phyloP scores from a whole-genome alignment of 139 green algal species.

The Chlorella vulgaris region DNA sequence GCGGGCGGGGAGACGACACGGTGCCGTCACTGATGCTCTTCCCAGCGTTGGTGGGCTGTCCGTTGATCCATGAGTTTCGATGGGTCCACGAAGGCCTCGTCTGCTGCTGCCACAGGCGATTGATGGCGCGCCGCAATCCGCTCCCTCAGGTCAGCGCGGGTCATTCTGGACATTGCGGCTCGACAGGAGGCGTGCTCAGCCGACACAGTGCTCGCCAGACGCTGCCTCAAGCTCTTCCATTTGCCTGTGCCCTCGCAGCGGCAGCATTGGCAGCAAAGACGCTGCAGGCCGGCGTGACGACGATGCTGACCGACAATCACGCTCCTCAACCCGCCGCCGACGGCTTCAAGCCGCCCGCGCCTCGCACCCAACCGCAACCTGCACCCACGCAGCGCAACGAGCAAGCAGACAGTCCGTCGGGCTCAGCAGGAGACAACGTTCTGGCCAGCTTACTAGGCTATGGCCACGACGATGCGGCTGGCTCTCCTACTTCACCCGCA shows the following conservation, averaged over 20 bases:
- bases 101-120: neutral
- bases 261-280: neutral
- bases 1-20: too few species aligned
- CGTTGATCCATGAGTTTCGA: too few species aligned
- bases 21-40: too few species aligned
- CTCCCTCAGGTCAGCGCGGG: too few species aligned
- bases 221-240: neutral
- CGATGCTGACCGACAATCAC: neutral
- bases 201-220: too few species aligned
- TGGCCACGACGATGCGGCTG: slow-evolving; percentile 1
- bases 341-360: slow-evolving; percentile 4
- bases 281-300: neutral
- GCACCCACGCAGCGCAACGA: neutral
- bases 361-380: too few species aligned
- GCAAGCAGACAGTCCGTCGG: neutral
- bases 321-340: neutral
- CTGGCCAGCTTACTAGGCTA: slow-evolving; percentile 44
- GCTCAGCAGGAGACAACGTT: slow-evolving; percentile 17
- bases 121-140: too few species aligned
- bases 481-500: neutral
- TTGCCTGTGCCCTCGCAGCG: neutral
- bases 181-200: too few species aligned
- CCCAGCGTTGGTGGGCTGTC: too few species aligned
- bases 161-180: too few species aligned
- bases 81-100: slow-evolving; percentile 4